Percentiles rank a stretch among this genome's conserved stretches.
Evolutionary conservation across 495 filamentous ascomycete genomes (phyloP).

Genomic region (Penicillium argentinense): DNA sequence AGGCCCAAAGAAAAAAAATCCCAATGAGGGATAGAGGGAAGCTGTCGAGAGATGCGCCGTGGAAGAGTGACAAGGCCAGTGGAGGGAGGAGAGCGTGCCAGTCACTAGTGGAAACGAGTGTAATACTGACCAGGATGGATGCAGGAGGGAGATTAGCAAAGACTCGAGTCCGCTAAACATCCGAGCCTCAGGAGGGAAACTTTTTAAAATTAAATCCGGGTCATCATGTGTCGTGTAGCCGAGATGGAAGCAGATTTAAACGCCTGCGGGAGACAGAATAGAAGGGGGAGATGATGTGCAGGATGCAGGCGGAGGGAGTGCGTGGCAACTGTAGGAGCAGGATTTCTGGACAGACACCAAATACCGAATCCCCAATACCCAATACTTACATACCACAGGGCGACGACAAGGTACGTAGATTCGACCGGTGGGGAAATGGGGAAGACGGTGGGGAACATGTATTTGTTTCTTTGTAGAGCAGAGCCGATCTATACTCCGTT

Average conservation of each 20-base stretch:
- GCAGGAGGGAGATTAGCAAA: constrained; percentile 33
- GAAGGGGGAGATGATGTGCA: constrained; percentile 35
- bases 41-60: no score
- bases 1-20: constrained; percentile 9
- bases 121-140: constrained; percentile 45
- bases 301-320: constrained; percentile 26
- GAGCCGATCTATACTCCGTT: constrained; percentile 13
- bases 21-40: constrained; percentile 11
- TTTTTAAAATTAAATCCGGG: constrained; percentile 13
- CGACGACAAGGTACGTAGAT: constrained; percentile 21
- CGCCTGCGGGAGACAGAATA: constrained; percentile 12
- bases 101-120: constrained; percentile 44
- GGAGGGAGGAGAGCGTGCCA: constrained; percentile 10
- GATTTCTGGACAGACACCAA: no score
- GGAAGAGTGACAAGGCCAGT: not conserved
- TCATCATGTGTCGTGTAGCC: constrained; percentile 14
- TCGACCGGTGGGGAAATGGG: constrained; percentile 1
- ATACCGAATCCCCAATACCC: no score
- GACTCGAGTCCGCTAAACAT: constrained; percentile 20
- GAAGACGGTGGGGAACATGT: not conserved
- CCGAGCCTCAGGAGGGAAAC: constrained; percentile 13
- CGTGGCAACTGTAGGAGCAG: constrained; percentile 4
- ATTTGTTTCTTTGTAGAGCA: not conserved
- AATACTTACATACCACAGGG: no score
- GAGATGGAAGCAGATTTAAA: constrained; percentile 13